Conservation (phyloP, 371 early-diverging fungal species). For the Mucor racemosus region DNA sequence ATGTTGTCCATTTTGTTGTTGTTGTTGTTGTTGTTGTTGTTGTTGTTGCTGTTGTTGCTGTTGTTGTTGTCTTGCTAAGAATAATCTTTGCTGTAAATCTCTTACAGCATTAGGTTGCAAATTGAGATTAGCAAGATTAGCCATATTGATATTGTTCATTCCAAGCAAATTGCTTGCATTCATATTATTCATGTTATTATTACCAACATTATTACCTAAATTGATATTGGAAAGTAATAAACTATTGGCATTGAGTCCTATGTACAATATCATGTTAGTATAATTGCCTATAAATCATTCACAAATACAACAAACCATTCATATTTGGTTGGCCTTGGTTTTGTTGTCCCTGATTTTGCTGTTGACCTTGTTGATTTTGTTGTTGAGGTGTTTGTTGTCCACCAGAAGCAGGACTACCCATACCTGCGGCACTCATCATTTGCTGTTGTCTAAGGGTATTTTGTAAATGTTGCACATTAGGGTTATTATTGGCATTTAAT, state of each 20-base stretch:
- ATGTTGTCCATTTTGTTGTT: constrained; percentile 34
- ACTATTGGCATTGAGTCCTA: constrained; percentile 46
- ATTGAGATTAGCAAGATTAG: constrained; percentile 29
- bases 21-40: constrained; percentile 41
- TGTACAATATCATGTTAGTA: not conserved
- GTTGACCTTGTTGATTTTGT: constrained; percentile 22
- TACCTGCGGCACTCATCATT: constrained; percentile 30
- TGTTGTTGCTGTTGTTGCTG: constrained; percentile 50
- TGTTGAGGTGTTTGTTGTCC: constrained; percentile 18
- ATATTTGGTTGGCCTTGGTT: constrained; percentile 28
- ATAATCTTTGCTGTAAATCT: constrained; percentile 38
- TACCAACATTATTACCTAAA: constrained; percentile 29
- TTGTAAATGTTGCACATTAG: constrained; percentile 32
- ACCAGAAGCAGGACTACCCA: constrained; percentile 17
- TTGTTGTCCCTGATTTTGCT: constrained; percentile 30
- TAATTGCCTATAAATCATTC: not conserved
- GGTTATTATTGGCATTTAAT: constrained; percentile 23
- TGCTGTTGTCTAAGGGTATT: constrained; percentile 38
- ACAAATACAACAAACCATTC: constrained; percentile 16
- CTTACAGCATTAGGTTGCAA: constrained; percentile 40
- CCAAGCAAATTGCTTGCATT: constrained; percentile 28
- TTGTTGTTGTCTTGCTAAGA: constrained; percentile 42
- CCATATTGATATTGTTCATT: constrained; percentile 31
- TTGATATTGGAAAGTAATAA: constrained; percentile 49
- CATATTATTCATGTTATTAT: constrained; percentile 21